These are phyloP conservation scores for Plasmodium inui DNA, from an alignment of 169 alveolate species.

Conservation along the genomic window DNA sequence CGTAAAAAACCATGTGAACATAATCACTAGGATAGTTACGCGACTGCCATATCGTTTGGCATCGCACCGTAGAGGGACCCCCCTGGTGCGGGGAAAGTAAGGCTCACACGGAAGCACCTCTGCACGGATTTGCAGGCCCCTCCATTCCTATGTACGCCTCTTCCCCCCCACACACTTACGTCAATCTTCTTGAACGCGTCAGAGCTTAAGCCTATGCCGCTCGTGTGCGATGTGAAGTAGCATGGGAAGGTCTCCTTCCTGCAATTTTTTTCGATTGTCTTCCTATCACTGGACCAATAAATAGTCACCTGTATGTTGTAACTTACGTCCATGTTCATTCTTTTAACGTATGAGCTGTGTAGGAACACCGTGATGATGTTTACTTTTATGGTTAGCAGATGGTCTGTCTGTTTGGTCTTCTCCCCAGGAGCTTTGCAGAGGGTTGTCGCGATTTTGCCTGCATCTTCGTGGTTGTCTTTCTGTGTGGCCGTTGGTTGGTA, in stretches of 20 bases:
- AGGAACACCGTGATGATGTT: slow-evolving; percentile 53
- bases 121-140: too few species aligned
- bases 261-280: slow-evolving; percentile 37
- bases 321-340: slow-evolving; percentile 11
- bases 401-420: not conserved
- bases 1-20: not conserved
- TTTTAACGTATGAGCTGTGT: slow-evolving; percentile 5
- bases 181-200: slow-evolving; percentile 60
- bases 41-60: not conserved
- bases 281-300: slow-evolving; percentile 41
- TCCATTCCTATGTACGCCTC: not conserved
- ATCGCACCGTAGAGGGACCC: not conserved
- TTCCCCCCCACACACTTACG: slow-evolving; percentile 5
- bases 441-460: not conserved
- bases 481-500: not conserved
- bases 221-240: slow-evolving; percentile 40
- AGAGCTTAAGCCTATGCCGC: slow-evolving; percentile 47
- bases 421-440: not conserved
- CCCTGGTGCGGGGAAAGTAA: too few species aligned
- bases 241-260: slow-evolving; percentile 24
- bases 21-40: not conserved
- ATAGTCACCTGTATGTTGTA: slow-evolving; percentile 30
- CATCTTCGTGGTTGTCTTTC: not conserved
- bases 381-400: slow-evolving; percentile 15
- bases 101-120: too few species aligned